Evolutionary conservation across 768 basidiomycete species (phyloP), one percentile per base, ranked within the genome.

Genomic region (Macrolepiota albuminosa): DNA sequence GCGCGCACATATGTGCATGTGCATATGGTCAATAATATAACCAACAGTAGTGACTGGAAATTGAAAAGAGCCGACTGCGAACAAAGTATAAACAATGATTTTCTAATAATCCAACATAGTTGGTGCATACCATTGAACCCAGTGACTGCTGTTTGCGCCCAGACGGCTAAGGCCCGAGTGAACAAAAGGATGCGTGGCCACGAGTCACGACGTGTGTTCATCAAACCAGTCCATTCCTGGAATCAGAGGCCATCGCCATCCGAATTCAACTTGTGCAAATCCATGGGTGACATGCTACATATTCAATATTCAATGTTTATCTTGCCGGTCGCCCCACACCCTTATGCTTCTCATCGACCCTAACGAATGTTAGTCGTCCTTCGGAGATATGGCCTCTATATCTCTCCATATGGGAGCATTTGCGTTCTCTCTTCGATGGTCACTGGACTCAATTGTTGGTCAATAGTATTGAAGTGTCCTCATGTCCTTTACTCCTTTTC

Each of bases 1-100:
- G 92, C 87, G 48, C 97, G 87, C 14, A 95, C 83, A 73, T 98
- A 99, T 4, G 96, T 95, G 78, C 93, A 98, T 59, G 97, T 98
- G 78, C 97, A 99, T 61, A 98, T 94, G 72, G 91, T 80, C 52
- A 99, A 82, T 9, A 98, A 83, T 64, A 98, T 88, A 71, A 96
- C 94, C 68, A 96, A 86, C 21, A 99, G 82, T 21, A 99, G 82
- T 0, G 95, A 94, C 73, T 96, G 89, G 71, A 99, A 99, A 76
- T 98, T 96, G 86, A 98, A 98, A 26, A 99, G 82, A 2, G 97
- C 97, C 33, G 96, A 95, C 81, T 81, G 54, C 4, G 43, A 56
- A 26, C 16, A 33, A n/a, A 18, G 16, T 14, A 55, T 60, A 47
- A 48, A 46, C 29, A 2, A n/a, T 48, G 33, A 24, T 31, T 36